Conservation (phyloP, 208 protist genomes). For the Wallacemonas sp. region DNA sequence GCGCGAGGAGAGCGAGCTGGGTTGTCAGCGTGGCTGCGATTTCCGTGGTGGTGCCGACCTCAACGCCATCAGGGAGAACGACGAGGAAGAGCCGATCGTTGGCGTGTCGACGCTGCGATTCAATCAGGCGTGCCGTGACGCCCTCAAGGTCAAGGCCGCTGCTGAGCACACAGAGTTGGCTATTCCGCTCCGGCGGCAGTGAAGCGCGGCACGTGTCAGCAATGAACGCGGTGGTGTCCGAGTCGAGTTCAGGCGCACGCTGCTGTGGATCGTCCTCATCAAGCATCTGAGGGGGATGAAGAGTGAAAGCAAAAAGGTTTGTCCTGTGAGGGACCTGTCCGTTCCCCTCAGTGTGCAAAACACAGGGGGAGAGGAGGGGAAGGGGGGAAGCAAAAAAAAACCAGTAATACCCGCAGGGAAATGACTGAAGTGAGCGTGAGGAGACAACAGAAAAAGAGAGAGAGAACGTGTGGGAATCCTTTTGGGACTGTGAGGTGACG, state of each 20-base stretch:
- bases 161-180: conserved; percentile 70
- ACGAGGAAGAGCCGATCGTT: conserved; percentile 55
- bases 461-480: too few relatives aligned
- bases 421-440: too few relatives aligned
- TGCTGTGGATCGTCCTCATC: conserved; percentile 14
- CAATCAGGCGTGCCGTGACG: conserved; percentile 40
- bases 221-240: conserved; percentile 28
- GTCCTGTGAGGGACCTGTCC: too few relatives aligned
- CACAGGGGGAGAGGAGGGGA: too few relatives aligned
- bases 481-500: too few relatives aligned
- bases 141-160: conserved; percentile 60
- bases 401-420: too few relatives aligned
- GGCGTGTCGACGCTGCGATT: conserved; percentile 8
- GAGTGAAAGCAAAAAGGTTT: neutral
- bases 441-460: too few relatives aligned
- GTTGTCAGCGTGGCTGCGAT: conserved; percentile 67
- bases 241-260: conserved; percentile 5
- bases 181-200: conserved; percentile 25
- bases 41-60: conserved; percentile 86
- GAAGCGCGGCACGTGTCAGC: conserved; percentile 23
- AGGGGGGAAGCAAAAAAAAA: too few relatives aligned
- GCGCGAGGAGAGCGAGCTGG: conserved; percentile 12
- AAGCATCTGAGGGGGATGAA: neutral
- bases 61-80: conserved; percentile 92
- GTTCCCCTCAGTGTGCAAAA: too few relatives aligned